phyloP scores from a whole-genome alignment of 2,329 filamentous ascomycete genomes.

The Aspergillus novofumigatus region DNA sequence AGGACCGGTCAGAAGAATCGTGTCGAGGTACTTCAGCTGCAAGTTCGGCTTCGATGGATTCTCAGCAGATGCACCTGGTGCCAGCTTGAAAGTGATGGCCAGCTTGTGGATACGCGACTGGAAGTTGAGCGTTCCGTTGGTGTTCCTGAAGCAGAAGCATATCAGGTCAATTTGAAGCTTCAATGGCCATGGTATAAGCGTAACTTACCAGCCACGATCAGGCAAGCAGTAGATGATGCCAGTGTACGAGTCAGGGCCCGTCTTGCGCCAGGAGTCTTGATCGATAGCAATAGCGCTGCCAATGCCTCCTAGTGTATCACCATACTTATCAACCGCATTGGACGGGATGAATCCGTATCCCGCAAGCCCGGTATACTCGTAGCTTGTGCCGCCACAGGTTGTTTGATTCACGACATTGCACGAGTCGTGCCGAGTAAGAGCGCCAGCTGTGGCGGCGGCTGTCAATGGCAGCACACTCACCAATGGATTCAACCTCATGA shows the following conservation, averaged over 20 bases:
- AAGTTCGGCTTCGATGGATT: slow-evolving; percentile 59
- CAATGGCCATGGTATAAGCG: background rate
- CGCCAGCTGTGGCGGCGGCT: slow-evolving; percentile 13
- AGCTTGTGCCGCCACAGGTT: slow-evolving; percentile 58
- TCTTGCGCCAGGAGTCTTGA: slow-evolving; percentile 55
- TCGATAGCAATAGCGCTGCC: slow-evolving; percentile 65
- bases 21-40: slow-evolving; percentile 59
- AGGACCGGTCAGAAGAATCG: slow-evolving; percentile 61
- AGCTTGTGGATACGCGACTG: slow-evolving; percentile 67
- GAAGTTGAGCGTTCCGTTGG: slow-evolving; percentile 65
- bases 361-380: slow-evolving; percentile 63
- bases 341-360: slow-evolving; percentile 61
- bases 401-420: slow-evolving; percentile 42
- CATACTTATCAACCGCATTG: slow-evolving; percentile 60
- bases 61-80: slow-evolving; percentile 47
- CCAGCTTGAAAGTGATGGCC: slow-evolving; percentile 54
- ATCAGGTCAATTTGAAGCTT: background rate
- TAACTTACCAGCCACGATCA: slow-evolving; percentile 60
- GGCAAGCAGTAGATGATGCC: slow-evolving; percentile 62
- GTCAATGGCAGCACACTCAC: slow-evolving; percentile 13
- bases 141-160: slow-evolving; percentile 50
- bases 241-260: slow-evolving; percentile 50
- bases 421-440: background rate
- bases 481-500: slow-evolving; percentile 20
- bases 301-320: slow-evolving; percentile 65